phyloP scores from a whole-genome alignment of 2,329 filamentous ascomycete species.

The Rhynchosporium secalis region DNA sequence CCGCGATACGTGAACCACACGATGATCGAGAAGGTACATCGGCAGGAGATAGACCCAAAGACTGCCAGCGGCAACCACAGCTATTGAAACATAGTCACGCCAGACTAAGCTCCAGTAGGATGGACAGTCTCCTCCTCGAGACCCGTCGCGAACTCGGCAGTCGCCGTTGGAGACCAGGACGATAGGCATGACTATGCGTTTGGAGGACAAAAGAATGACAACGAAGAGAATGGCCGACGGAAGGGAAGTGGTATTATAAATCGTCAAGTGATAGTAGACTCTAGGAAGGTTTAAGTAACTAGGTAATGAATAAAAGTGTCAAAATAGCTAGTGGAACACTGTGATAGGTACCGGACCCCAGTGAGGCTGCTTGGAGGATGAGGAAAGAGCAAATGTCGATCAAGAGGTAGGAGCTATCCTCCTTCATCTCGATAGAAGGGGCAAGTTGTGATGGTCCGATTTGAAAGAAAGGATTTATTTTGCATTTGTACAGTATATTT shows the following conservation, averaged over 20 bases:
- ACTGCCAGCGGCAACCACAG: conserved; percentile 14
- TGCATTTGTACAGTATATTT: too few species aligned
- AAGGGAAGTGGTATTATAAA: neutral
- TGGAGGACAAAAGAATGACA: neutral
- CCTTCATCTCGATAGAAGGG: neutral
- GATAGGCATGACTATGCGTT: conserved; percentile 8
- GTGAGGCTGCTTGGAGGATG: neutral
- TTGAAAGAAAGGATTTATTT: too few species aligned
- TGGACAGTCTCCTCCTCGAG: neutral
- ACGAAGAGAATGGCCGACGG: neutral
- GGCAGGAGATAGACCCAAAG: conserved; percentile 25
- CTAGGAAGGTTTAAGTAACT: neutral
- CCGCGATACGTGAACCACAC: conserved; percentile 22
- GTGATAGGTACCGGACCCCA: too few species aligned
- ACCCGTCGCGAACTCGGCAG: neutral
- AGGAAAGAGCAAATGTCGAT: neutral
- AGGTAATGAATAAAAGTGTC: too few species aligned
- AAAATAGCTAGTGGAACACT: too few species aligned
- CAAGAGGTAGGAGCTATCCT: neutral
- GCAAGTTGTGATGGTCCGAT: too few species aligned
- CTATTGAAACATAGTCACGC: conserved; percentile 19
- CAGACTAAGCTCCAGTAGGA: conserved; percentile 14
- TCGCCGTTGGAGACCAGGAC: neutral
- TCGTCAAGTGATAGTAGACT: conserved; percentile 1
- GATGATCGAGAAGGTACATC: conserved; percentile 25